These are phyloP conservation scores for Groenewaldozyma salmanticensis DNA, from an alignment of 805 yeast species.

Conservation along the genomic window DNA sequence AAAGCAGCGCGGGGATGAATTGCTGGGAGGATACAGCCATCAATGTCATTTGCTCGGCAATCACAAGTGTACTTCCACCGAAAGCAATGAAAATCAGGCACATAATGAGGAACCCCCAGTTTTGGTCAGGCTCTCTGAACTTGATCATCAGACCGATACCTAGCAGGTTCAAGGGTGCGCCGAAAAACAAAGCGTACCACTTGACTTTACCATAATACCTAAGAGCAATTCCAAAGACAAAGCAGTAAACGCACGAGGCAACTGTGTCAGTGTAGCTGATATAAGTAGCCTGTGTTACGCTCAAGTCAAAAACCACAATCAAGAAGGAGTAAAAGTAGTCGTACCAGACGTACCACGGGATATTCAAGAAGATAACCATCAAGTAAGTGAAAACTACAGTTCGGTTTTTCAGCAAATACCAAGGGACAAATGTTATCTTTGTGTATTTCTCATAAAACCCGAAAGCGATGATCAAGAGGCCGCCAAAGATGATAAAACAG, in stretches of 20 bases:
- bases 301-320: conserved; percentile 47
- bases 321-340: conserved; percentile 52
- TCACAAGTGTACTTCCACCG: conserved; percentile 55
- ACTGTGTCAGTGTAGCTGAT: conserved; percentile 3
- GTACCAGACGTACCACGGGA: conserved; percentile 47
- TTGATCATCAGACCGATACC: conserved; percentile 45
- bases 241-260: conserved; percentile 36
- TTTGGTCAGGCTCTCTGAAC: conserved; percentile 38
- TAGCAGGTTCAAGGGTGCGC: conserved; percentile 43
- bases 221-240: conserved; percentile 41
- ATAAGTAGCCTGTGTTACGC: conserved; percentile 43
- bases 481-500: conserved; percentile 36
- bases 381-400: conserved; percentile 41
- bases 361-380: conserved; percentile 38
- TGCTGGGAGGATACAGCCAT: conserved; percentile 46
- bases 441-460: conserved; percentile 46
- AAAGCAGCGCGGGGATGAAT: conserved; percentile 44
- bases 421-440: conserved; percentile 48
- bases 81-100: conserved; percentile 48
- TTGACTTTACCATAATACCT: conserved; percentile 41
- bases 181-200: conserved; percentile 34
- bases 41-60: conserved; percentile 43
- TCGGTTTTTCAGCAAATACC: conserved; percentile 44
- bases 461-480: conserved; percentile 38
- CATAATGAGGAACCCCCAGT: conserved; percentile 46